These are phyloP conservation scores for Gastrolobium villosum DNA, from an alignment of 306 rosid species.

Conservation along the genomic window DNA sequence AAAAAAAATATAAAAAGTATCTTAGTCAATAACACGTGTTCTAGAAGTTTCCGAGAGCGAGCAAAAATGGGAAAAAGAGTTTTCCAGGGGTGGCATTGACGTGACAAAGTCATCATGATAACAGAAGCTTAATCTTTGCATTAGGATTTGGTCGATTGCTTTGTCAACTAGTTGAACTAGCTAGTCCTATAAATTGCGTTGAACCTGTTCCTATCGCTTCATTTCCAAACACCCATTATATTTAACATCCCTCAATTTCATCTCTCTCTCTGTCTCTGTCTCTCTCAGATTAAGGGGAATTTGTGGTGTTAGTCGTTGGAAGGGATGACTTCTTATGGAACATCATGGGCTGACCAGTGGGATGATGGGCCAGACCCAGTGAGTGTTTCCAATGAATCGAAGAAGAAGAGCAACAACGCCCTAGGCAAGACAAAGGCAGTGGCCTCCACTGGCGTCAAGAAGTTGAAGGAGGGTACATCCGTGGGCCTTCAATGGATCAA, in stretches of 20 bases:
- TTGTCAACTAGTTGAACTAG: background rate
- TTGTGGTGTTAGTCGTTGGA: constrained; percentile 27
- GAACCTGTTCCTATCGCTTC: background rate
- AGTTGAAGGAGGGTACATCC: constrained; percentile 82
- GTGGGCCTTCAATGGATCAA: constrained; percentile 80
- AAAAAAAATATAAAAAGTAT: background rate
- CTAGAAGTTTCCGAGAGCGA: constrained; percentile 40
- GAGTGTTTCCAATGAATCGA: constrained; percentile 8
- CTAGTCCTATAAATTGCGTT: constrained; percentile 15
- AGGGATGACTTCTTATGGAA: constrained; percentile 45
- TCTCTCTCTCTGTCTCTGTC: background rate
- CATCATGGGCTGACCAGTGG: constrained; percentile 92
- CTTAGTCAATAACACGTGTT: constrained; percentile 17
- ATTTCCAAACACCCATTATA: constrained; percentile 8
- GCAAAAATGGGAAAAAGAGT: constrained; percentile 43
- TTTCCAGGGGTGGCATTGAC: background rate
- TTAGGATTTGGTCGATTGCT: background rate
- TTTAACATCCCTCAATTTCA: background rate
- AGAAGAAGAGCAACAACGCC: constrained; percentile 44
- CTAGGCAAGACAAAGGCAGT: constrained; percentile 75
- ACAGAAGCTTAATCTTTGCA: background rate
- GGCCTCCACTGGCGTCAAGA: constrained; percentile 75
- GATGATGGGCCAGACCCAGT: constrained; percentile 60
- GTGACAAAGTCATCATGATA: constrained; percentile 17
- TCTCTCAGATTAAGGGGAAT: background rate